Conservation (phyloP, 1,139 yeast species). For the Geotrichum cucujoidarum region DNA sequence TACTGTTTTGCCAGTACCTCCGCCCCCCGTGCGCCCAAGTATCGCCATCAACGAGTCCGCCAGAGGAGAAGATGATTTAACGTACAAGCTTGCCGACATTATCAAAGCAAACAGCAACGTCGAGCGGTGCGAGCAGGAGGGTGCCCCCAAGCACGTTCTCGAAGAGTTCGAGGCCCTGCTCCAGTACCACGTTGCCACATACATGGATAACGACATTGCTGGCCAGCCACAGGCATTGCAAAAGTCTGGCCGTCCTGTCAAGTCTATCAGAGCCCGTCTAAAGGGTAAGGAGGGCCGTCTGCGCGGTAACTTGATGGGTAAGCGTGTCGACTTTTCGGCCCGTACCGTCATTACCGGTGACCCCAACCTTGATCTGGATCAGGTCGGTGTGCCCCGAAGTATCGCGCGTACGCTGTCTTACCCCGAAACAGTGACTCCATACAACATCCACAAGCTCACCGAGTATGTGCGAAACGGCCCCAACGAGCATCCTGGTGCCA, state of each 20-base stretch:
- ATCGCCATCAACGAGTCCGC: constrained; percentile 98
- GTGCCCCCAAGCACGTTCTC: constrained; percentile 97
- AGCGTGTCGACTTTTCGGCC: constrained; percentile 98
- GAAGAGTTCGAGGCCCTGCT: constrained; percentile 92
- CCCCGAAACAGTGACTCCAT: constrained; percentile 97
- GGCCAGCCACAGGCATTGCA: constrained; percentile 99
- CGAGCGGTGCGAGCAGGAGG: constrained; percentile 93
- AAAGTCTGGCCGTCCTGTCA: constrained; percentile 97
- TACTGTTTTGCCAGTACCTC: constrained; percentile 98
- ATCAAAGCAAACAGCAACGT: constrained; percentile 94
- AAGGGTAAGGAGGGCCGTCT: constrained; percentile 99
- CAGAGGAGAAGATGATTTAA: constrained; percentile 98
- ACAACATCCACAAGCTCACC: constrained; percentile 87
- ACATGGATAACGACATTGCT: constrained; percentile 99
- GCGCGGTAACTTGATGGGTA: constrained; percentile 98
- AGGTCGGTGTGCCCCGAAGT: constrained; percentile 96
- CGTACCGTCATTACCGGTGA: constrained; percentile 99
- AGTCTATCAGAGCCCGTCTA: constrained; percentile 95
- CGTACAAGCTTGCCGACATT: constrained; percentile 95
- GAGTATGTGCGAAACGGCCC: constrained; percentile 96
- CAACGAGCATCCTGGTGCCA: constrained; percentile 98
- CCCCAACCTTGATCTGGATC: constrained; percentile 94
- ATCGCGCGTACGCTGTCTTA: constrained; percentile 93
- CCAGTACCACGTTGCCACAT: constrained; percentile 98
- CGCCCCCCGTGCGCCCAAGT: constrained; percentile 98